A percentile compares a stretch with the other conserved stretches of the same genome.
Conservation (phyloP, 2,329 filamentous ascomycete species). For the Colletotrichum cereale region DNA sequence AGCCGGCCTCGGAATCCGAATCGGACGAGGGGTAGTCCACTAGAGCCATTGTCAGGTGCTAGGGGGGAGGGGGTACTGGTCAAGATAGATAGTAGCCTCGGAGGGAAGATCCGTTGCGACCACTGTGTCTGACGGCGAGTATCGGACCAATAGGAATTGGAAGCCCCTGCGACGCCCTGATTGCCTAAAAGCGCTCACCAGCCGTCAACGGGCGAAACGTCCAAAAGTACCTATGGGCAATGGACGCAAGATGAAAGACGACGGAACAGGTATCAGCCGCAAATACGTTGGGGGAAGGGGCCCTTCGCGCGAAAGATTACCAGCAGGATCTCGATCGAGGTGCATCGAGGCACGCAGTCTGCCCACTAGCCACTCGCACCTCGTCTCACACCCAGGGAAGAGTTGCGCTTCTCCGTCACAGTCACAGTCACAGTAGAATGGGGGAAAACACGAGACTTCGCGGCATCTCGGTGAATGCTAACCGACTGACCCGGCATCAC, state of each 20-base stretch:
- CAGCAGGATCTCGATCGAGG: conserved; percentile 33
- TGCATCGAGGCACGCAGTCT: not conserved
- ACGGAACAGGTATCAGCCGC: conserved; percentile 1
- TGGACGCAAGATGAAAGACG: not conserved
- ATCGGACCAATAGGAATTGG: not conserved
- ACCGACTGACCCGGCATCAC: not conserved
- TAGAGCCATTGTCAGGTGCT: conserved; percentile 63
- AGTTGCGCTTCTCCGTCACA: not conserved
- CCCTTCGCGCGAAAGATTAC: conserved; percentile 17
- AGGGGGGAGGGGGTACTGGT: not conserved
- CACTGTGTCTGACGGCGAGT: not conserved
- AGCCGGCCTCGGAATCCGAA: conserved; percentile 45
- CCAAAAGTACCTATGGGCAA: not conserved
- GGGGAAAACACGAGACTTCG: not conserved
- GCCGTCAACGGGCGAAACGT: not conserved
- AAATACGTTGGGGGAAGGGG: conserved; percentile 3
- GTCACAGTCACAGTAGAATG: not conserved
- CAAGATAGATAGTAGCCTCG: not conserved
- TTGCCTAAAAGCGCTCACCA: conserved; percentile 21
- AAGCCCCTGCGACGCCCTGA: not conserved
- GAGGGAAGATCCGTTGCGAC: conserved; percentile 15
- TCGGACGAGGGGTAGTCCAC: conserved; percentile 73
- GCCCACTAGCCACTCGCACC: too few species aligned
- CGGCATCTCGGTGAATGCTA: not conserved
- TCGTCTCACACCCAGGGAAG: not conserved